Evolutionary conservation across 441 rosid genomes (phyloP).

Genomic region (Pelargonium cotyledonis): DNA sequence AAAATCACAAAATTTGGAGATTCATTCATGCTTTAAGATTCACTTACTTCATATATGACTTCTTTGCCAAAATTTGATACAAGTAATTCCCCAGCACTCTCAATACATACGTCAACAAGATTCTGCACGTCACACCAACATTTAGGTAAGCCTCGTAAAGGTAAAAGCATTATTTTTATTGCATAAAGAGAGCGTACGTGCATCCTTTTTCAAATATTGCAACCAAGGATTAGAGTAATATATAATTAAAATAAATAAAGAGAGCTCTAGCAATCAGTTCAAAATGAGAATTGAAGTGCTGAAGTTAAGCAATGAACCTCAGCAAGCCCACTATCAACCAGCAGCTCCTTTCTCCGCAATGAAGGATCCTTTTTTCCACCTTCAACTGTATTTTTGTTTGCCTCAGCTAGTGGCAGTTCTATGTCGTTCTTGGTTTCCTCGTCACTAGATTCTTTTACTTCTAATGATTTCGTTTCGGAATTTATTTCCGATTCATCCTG

Average conservation of each 20-base stretch:
- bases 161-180: neutral
- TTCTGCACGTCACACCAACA: conserved; percentile 43
- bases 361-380: conserved; percentile 77
- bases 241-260: neutral
- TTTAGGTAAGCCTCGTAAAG: neutral
- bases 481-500: conserved; percentile 44
- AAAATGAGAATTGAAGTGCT: neutral
- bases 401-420: conserved; percentile 28
- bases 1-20: neutral
- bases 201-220: neutral
- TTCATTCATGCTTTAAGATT: neutral
- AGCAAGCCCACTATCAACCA: conserved; percentile 78
- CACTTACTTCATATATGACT: conserved; percentile 61
- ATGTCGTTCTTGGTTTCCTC: conserved; percentile 26
- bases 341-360: conserved; percentile 71
- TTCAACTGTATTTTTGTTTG: conserved; percentile 26
- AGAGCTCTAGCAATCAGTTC: neutral
- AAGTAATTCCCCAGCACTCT: conserved; percentile 62
- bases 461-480: conserved; percentile 29
- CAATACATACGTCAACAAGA: conserved; percentile 59
- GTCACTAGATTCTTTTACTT: conserved; percentile 33
- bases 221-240: neutral
- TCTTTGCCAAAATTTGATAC: conserved; percentile 76
- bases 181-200: neutral
- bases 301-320: conserved; percentile 45